Base-by-base conservation (phyloP, 2,329 filamentous ascomycete genomes). In the Trichoderma sp. region DNA sequence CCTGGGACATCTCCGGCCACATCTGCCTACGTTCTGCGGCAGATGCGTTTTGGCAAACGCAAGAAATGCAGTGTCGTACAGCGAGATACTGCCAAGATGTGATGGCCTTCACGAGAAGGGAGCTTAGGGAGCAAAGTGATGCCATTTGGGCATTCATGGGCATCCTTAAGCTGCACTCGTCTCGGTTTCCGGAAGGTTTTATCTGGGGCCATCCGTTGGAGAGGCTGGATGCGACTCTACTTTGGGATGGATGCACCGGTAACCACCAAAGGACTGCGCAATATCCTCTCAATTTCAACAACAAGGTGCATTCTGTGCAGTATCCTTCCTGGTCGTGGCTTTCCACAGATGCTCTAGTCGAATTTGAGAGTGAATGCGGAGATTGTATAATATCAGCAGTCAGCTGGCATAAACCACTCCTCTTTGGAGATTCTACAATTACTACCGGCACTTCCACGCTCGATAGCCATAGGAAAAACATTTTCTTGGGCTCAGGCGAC, bases 241-340 rank as follows among this genome's bases (percentile, higher is more conserved):
- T 52, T 14, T 52, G 49, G 49, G 49, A 52, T 10, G 49, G n/a
- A 52, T 52, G 49, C n/a, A 3, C 21, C 4, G 49, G 21, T 29
- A 16, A 53, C 13, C 49, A 53, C 49, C 49, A 53, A 24, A 24
- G n/a, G 1, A 27, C 24, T 29, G n/a, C 49, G 21, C 49, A 24
- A 4, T 53, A 24, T 21, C n/a, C 49, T 16, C 24, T 53, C 2
- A 53, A 5, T 4, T 27, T 53, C n/a, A 53, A 53, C 5, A 29
- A 53, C 6, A 53, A 3, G 1, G 7, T 53, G 10, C n/a, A 53
- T 13, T 53, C 21, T 53, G 49, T 24, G 13, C 8, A 53, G 13
- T 53, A 53, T 53, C 49, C 49, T 14, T 53, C 49, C 21, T 53
- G 49, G 49, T 53, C 49, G 49, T 53, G 49, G 49, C 49, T 53